Conservation (phyloP, 345 rosid species). For the Moricandia moricandioides region DNA sequence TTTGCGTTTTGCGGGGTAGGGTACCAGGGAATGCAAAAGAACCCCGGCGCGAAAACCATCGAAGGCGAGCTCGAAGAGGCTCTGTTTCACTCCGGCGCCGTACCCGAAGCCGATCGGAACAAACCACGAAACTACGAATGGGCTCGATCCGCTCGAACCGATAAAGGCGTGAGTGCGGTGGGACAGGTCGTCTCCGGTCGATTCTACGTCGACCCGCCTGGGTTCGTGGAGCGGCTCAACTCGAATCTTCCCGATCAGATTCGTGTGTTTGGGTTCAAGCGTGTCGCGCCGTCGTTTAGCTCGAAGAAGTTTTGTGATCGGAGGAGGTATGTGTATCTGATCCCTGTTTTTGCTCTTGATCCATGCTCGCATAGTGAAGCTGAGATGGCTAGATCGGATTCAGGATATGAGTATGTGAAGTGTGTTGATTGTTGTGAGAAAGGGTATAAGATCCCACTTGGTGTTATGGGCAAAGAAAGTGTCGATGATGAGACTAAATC, state of each 20-base stretch:
- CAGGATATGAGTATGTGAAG: conserved; percentile 63
- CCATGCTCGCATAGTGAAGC: conserved; percentile 71
- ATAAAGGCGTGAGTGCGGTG: conserved; percentile 95
- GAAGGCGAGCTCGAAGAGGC: conserved; percentile 98
- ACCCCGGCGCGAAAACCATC: conserved; percentile 93
- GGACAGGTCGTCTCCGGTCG: conserved; percentile 94
- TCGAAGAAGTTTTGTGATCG: conserved; percentile 88
- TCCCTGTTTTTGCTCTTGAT: conserved; percentile 89
- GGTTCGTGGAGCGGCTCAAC: conserved; percentile 75
- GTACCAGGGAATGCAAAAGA: conserved; percentile 98
- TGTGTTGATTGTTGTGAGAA: conserved; percentile 82
- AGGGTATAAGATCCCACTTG: conserved; percentile 66
- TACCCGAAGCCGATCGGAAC: conserved; percentile 83
- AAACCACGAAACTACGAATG: conserved; percentile 65
- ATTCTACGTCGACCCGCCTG: conserved; percentile 86
- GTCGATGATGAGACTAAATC: conserved; percentile 23
- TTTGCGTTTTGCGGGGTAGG: conserved; percentile 96
- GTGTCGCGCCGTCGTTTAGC: conserved; percentile 70
- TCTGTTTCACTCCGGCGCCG: conserved; percentile 74
- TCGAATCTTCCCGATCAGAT: conserved; percentile 57
- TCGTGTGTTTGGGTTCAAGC: conserved; percentile 77
- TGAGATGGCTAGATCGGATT: conserved; percentile 71
- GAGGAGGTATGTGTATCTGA: conserved; percentile 85
- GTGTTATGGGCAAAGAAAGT: conserved; percentile 61
- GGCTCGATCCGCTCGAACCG: conserved; percentile 94